These are phyloP conservation scores for Podila epigama DNA, from an alignment of 192 early-diverging fungal genomes.

Conservation along the genomic window DNA sequence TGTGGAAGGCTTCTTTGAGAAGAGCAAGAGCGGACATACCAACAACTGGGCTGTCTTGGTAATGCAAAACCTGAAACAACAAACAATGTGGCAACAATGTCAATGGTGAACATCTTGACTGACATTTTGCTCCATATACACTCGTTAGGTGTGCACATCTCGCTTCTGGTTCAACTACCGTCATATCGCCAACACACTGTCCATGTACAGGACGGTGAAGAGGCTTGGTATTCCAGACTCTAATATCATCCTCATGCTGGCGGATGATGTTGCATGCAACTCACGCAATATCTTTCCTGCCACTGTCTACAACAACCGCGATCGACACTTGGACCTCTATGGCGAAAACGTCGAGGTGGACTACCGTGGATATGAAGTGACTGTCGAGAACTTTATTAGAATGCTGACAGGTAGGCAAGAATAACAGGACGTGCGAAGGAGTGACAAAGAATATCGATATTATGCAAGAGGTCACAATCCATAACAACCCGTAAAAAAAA, in stretches of 20 bases:
- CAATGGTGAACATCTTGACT: not conserved
- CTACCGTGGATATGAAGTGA: conserved; percentile 99
- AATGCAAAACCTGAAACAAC: conserved; percentile 12
- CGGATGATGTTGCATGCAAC: conserved; percentile 99
- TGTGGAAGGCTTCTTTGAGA: conserved; percentile 65
- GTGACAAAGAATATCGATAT: too few relatives aligned
- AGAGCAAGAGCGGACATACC: conserved; percentile 71
- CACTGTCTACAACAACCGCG: conserved; percentile 92
- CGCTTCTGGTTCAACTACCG: conserved; percentile 99
- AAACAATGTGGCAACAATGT: not conserved
- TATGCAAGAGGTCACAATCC: too few relatives aligned
- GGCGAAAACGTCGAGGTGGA: conserved; percentile 98
- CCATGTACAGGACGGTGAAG: conserved; percentile 99
- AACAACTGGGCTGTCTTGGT: conserved; percentile 99
- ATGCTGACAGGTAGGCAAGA: conserved; percentile 76
- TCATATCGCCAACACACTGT: conserved; percentile 97
- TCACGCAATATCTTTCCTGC: conserved; percentile 91
- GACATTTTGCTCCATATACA: not conserved
- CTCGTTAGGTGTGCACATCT: conserved; percentile 88
- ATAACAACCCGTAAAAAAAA: too few relatives aligned
- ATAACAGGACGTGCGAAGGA: not conserved
- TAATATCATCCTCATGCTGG: conserved; percentile 99
- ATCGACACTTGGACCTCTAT: conserved; percentile 85
- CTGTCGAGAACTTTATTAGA: conserved; percentile 97
- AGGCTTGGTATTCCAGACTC: conserved; percentile 98